Percentiles rank a stretch among this genome's conserved stretches.
phyloP scores from a whole-genome alignment of 1,139 yeast genomes.

The Trichomonascaceae sp. region DNA sequence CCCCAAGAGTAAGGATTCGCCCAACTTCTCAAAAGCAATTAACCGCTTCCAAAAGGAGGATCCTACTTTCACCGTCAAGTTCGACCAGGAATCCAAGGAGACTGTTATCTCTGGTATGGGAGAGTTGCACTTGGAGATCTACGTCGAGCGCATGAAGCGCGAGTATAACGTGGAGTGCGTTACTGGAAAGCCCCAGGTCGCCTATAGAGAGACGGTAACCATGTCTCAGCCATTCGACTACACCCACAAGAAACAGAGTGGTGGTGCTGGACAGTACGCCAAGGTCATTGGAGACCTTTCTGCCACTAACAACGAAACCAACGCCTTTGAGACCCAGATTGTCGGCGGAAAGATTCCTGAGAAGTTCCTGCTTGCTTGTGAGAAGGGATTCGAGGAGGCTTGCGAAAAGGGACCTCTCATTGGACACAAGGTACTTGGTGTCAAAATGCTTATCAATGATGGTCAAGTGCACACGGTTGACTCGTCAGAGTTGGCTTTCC shows the following conservation, averaged over 20 bases:
- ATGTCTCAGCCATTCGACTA: constrained; percentile 69
- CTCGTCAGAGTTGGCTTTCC: constrained; percentile 89
- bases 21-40: constrained; percentile 89
- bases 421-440: constrained; percentile 90
- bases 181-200: constrained; percentile 96
- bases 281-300: constrained; percentile 81
- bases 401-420: constrained; percentile 93
- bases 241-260: constrained; percentile 95
- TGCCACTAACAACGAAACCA: constrained; percentile 44
- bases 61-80: constrained; percentile 91
- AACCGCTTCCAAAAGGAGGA: constrained; percentile 97
- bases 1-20: constrained; percentile 80
- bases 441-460: constrained; percentile 84
- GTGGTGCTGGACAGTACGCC: constrained; percentile 99
- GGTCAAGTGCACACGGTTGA: constrained; percentile 98
- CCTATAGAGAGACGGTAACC: constrained; percentile 89
- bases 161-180: constrained; percentile 93
- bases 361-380: constrained; percentile 87
- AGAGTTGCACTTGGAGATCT: constrained; percentile 89
- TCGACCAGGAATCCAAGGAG: constrained; percentile 85
- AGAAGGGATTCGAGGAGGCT: constrained; percentile 89
- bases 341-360: constrained; percentile 97
- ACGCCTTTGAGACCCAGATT: constrained; percentile 70
- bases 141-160: constrained; percentile 94
- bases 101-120: constrained; percentile 98